phyloP scores from a whole-genome alignment of 202 grass and related monocot species.

The Alloteropsis angusta region DNA sequence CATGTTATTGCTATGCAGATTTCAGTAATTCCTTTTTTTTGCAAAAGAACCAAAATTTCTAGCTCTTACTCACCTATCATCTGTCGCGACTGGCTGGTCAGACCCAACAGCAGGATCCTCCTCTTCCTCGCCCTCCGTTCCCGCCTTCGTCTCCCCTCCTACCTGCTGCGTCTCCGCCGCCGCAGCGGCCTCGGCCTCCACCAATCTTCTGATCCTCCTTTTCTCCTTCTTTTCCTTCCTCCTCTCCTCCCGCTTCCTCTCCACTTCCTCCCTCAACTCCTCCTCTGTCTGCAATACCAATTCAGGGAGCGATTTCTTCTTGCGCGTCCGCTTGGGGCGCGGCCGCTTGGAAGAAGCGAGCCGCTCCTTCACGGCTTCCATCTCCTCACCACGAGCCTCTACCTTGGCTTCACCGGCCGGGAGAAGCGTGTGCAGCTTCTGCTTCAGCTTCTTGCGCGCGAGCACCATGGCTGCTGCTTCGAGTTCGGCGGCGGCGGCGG shows the following conservation, averaged over 20 bases:
- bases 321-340: slow-evolving; percentile 31
- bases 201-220: slow-evolving; percentile 43
- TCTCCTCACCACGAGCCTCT: slow-evolving; percentile 5
- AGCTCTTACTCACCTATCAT: slow-evolving; percentile 30
- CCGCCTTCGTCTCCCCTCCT: neutral
- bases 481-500: no score
- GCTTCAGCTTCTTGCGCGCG: slow-evolving; percentile 76
- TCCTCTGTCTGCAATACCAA: slow-evolving; percentile 10
- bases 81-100: neutral
- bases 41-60: neutral
- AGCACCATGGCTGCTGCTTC: slow-evolving; percentile 50
- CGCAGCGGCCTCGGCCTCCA: slow-evolving; percentile 20
- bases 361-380: slow-evolving; percentile 35
- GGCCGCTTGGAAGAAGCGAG: slow-evolving; percentile 40
- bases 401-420: neutral
- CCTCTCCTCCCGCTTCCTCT: slow-evolving; percentile 31
- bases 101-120: neutral
- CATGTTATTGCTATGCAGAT: neutral
- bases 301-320: slow-evolving; percentile 19
- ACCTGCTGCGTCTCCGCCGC: neutral
- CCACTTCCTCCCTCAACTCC: neutral
- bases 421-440: slow-evolving; percentile 40
- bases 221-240: slow-evolving; percentile 58
- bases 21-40: neutral
- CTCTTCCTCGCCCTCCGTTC: neutral